Evolutionary conservation across 2,329 filamentous ascomycete genomes (phyloP), one percentile per base, ranked within the genome.

Genomic region (Coniochaeta sp.): DNA sequence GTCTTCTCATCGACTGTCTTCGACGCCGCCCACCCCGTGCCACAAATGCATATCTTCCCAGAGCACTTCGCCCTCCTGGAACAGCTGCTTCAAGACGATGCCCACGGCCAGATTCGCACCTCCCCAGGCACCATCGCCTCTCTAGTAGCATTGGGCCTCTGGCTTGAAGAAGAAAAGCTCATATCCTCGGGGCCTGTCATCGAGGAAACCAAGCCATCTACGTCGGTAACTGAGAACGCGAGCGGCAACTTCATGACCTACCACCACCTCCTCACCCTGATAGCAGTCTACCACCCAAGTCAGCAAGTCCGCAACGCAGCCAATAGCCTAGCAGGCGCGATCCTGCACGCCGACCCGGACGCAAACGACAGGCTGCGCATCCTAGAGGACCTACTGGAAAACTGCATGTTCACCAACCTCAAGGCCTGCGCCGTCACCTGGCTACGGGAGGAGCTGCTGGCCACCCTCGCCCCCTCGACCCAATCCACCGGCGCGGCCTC

Each of bases 381-480:
- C 56, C 72, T 87, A 8, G 78, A 82, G 50, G 83, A 86, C 60
- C 72, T 85, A 12, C 67, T 86, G 12, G 81, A 85, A 64, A 82
- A 85, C 62, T 85, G 82, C 70, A 75, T 80, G 57, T 85, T 82
- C 58, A 73, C 81, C 2, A 73, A 77, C 1, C 70, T 86, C 32
- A 83, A 84, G 62, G 82, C 79, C 8, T 81, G 79, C 38, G 82
- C 82, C 0, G 74, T 86, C 4, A 74, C 74, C 4, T 86, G 83
- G 83, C 66, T 85, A 30, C 77, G 81, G 51, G 82, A 85, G 58
- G 83, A 86, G 61, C 68, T 85, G 14, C 71, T 83, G 8, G 63
- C 71, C 4, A 75, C 78, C 3, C 51, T 48, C 52, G 9, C 52
- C 8, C n/a, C 45, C 5, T n/a, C 27, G 1, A 40, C 52, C 3